Evolutionary conservation across 495 filamentous ascomycete genomes (phyloP), one percentile per base, ranked within the genome.

Genomic region (Jackrogersella minutella): DNA sequence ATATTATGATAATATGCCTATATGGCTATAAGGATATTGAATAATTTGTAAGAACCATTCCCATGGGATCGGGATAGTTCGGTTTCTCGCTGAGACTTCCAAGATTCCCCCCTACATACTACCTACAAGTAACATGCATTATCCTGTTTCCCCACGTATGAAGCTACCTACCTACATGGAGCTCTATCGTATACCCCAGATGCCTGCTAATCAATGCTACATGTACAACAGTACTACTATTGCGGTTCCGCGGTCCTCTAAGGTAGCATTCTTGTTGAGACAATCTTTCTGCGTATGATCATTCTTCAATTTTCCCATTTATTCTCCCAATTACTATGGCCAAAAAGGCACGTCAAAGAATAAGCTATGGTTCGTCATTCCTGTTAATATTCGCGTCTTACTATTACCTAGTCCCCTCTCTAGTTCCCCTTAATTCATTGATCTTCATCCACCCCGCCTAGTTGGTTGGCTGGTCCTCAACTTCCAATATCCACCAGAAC

Each of bases 331-430:
- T 67, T 70, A 74, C 58, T 70, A 86, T 85, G 84, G 84, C 84
- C 73, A 85, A 85, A 73, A 88, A 88, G 78, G 84, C 85, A 62
- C 84, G 85, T 71, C 85, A 87, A 73, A 81, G 84, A 67, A 85
- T 88, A 74, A 86, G 83, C 76, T 88, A 91, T 80, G 88, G 88
- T 91, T 71, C 70, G 79, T 78, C 40, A 41, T 41, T 47, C 67
- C 55, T 46, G 21, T 56, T 50, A 34, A 34, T 53, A 58, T 58
- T n/a, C 31, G 17, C 47, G 40, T 55, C 55, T 64, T 11, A 34
- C 31, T 34, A n/a, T 51, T 21, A 34, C 4, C 41, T 41, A 41
- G 39, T 41, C 16, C 16, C 39, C n/a, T 44, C 53, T 30, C 3
- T 30, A 55, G 14, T 46, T 40, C 47, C 24, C 50, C 36, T 10